Percentiles rank a stretch among this genome's conserved stretches.
phyloP scores from a whole-genome alignment of 768 basidiomycete species.

The Rhodosporidiobolus sp. region DNA sequence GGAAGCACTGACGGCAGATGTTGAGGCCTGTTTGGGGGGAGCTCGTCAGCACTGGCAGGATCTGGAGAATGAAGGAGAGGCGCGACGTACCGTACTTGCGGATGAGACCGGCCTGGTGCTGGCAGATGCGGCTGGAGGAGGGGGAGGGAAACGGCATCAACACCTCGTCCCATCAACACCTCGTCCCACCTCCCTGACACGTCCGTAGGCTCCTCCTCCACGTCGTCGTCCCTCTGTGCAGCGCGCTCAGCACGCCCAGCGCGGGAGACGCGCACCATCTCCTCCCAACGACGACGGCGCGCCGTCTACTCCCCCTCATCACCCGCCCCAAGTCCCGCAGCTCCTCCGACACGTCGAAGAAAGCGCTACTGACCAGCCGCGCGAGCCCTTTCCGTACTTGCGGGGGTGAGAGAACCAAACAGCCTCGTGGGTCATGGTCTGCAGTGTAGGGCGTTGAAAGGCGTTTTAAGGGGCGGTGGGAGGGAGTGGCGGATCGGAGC shows the following conservation, averaged over 20 bases:
- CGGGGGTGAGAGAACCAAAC: constrained; percentile 45
- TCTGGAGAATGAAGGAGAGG: not conserved
- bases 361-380: no score
- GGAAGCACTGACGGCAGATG: constrained; percentile 48
- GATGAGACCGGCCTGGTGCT: constrained; percentile 46
- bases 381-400: constrained; percentile 46
- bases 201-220: no score
- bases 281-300: no score
- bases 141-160: not conserved
- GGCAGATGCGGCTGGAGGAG: constrained; percentile 43
- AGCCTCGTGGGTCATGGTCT: constrained; percentile 44
- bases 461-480: not conserved
- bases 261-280: no score
- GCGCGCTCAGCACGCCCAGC: no score
- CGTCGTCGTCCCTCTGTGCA: no score
- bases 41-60: not conserved
- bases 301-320: no score
- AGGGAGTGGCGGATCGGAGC: not conserved
- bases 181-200: no score
- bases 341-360: no score
- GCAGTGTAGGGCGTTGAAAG: not conserved
- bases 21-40: constrained; percentile 29
- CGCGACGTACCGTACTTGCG: constrained; percentile 43
- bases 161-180: not conserved
- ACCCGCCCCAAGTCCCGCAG: no score